Base-by-base conservation (phyloP, 805 yeast genomes). In the Nakazawaea wickerhamii region DNA sequence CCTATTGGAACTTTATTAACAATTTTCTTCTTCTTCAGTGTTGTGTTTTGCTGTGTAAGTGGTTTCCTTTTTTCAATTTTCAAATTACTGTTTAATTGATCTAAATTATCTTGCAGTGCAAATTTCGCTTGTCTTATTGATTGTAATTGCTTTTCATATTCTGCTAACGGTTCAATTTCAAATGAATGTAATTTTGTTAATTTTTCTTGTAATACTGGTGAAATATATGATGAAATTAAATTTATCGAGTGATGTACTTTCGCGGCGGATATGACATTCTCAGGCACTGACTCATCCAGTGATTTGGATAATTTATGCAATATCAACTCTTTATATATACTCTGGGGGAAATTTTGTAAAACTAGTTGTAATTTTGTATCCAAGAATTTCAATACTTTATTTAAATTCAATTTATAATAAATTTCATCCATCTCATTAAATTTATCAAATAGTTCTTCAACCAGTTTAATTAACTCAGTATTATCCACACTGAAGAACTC, bases 1-100 rank as follows among this genome's bases (percentile, higher is more conserved):
- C 82, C 82, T 1, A 67, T 65, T 1, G 75, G 76, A 2, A 77
- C 77, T 45, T 67, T 69, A 22, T 58, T 60, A 9, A 50, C 59
- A 36, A 58, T 61, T 52, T 63, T 69, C 35, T 53, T 61, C 1
- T 57, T 56, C 30, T 48, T 45, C 32, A 33, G 38, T 40, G 21
- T 31, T 18, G 22, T 41, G 45, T 49, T 47, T 36, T 45, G 49
- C 36, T 30, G 26, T 56, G 58, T 41, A 11, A 5, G 53, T 55
- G 40, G 53, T 44, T 25, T 48, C 52, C 9, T 49, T 44, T 5
- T 41, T 43, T n/a, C 52, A 40, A 9, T 53, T 27, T 4, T 52
- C 42, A 35, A 44, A 38, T 64, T 63, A 3, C 48, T 50, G 19
- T 62, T 60, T 28, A 70, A 54, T 6, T 52, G 51, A 1, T 42